Conservation (phyloP, 768 basidiomycete species). For the Dioszegia aurantiaca region DNA sequence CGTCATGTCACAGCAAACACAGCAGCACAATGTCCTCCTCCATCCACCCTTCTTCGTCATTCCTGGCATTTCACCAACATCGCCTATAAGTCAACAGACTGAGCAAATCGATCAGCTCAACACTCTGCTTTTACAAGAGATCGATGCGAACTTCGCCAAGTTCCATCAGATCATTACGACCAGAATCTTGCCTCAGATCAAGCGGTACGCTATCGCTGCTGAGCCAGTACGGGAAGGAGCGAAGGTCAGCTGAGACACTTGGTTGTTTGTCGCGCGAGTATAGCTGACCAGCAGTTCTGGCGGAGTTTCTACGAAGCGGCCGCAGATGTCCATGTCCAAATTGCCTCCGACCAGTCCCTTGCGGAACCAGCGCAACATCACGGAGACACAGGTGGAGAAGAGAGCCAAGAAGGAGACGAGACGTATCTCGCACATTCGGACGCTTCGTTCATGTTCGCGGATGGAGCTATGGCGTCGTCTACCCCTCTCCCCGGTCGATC, state of each 20-base stretch:
- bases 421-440: slow-evolving; percentile 10
- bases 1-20: slow-evolving; percentile 1
- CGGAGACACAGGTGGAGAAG: not conserved
- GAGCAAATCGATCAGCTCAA: slow-evolving; percentile 95
- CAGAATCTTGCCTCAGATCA: slow-evolving; percentile 79
- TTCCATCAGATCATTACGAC: slow-evolving; percentile 81
- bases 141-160: slow-evolving; percentile 88
- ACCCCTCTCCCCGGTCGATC: slow-evolving; percentile 60
- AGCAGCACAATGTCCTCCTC: slow-evolving; percentile 31
- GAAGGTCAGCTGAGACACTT: slow-evolving; percentile 60
- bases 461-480: slow-evolving; percentile 9
- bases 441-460: slow-evolving; percentile 5
- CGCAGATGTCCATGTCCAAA: slow-evolving; percentile 54
- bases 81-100: slow-evolving; percentile 66
- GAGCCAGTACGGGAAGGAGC: slow-evolving; percentile 79
- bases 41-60: slow-evolving; percentile 48
- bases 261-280: not conserved
- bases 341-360: slow-evolving; percentile 10
- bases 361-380: not conserved
- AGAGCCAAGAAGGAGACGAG: slow-evolving; percentile 1
- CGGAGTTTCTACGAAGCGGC: slow-evolving; percentile 92
- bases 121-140: slow-evolving; percentile 85
- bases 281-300: slow-evolving; percentile 71
- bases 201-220: slow-evolving; percentile 79
- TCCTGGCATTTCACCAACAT: slow-evolving; percentile 43